Evolutionary conservation across 208 protist genomes (phyloP).

Genomic region (Jaenimonas drosophilae): DNA sequence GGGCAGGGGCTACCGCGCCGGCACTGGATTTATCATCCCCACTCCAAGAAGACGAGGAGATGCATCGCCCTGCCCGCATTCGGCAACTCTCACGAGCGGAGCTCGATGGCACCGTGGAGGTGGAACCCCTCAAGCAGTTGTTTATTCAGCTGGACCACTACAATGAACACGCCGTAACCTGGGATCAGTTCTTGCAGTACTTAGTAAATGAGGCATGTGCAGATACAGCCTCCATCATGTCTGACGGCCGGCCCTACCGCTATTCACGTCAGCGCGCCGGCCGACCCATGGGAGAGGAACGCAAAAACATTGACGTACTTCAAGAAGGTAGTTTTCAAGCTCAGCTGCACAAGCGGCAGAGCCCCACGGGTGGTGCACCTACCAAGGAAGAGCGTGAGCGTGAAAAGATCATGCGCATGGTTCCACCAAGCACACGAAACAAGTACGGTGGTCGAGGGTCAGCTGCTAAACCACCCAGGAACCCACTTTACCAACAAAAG

Average conservation of each 20-base stretch:
- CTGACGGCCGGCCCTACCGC: slow-evolving; percentile 17
- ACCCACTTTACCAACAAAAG: too few relatives aligned
- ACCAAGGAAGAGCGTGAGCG: slow-evolving; percentile 1
- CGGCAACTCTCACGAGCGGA: slow-evolving; percentile 1
- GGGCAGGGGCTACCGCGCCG: too few relatives aligned
- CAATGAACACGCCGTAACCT: slow-evolving; percentile 37
- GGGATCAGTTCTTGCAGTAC: slow-evolving; percentile 46
- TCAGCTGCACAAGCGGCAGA: too few relatives aligned
- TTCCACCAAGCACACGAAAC: not conserved
- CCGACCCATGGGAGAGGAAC: not conserved
- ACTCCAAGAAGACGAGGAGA: too few relatives aligned
- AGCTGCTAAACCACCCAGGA: too few relatives aligned
- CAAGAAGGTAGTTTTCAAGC: too few relatives aligned
- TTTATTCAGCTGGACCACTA: slow-evolving; percentile 37
- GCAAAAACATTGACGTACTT: too few relatives aligned
- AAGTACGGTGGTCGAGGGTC: slow-evolving; percentile 5
- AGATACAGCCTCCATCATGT: slow-evolving; percentile 8
- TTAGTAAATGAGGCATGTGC: slow-evolving; percentile 29
- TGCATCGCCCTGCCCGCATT: too few relatives aligned
- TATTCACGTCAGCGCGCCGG: slow-evolving; percentile 6
- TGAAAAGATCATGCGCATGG: not conserved
- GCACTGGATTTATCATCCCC: too few relatives aligned
- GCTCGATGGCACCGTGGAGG: slow-evolving; percentile 2
- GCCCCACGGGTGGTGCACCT: not conserved
- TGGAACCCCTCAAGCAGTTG: slow-evolving; percentile 24